Evolutionary conservation across 164 flowering plant species (phyloP).

Genomic region (Stephania yunnanensis): DNA sequence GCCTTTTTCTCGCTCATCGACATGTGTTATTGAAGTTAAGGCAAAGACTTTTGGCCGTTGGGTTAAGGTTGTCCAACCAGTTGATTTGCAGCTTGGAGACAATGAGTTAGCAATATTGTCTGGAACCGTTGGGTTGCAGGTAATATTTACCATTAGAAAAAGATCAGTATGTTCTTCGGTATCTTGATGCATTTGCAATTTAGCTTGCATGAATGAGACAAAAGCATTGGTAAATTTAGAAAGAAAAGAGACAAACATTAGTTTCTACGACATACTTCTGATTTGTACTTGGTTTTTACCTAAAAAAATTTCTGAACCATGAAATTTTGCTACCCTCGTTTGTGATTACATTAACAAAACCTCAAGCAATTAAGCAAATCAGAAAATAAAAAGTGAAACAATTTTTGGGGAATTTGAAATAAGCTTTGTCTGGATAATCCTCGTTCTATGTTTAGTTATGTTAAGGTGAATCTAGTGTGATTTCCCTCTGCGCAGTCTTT

Average conservation of each 20-base stretch:
- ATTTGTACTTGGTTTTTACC: too few species aligned
- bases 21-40: constrained; percentile 33
- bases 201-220: background rate
- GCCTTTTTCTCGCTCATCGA: background rate
- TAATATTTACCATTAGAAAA: constrained; percentile 14
- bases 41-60: constrained; percentile 64
- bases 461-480: background rate
- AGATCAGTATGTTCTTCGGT: background rate
- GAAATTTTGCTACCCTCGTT: too few species aligned
- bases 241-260: background rate
- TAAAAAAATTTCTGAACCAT: too few species aligned
- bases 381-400: too few species aligned
- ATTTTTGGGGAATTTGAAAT: too few species aligned
- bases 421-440: background rate
- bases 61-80: constrained; percentile 57
- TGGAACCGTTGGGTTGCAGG: constrained; percentile 87
- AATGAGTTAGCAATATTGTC: constrained; percentile 69
- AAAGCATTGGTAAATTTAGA: background rate
- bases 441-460: background rate
- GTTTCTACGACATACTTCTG: too few species aligned
- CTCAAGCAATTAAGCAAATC: too few species aligned
- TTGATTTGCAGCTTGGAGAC: constrained; percentile 56
- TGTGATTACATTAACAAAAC: too few species aligned
- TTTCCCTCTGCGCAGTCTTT: background rate
- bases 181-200: background rate